phyloP scores from a whole-genome alignment of 2,329 filamentous ascomycete genomes.

The Ceratocystis papillata region DNA sequence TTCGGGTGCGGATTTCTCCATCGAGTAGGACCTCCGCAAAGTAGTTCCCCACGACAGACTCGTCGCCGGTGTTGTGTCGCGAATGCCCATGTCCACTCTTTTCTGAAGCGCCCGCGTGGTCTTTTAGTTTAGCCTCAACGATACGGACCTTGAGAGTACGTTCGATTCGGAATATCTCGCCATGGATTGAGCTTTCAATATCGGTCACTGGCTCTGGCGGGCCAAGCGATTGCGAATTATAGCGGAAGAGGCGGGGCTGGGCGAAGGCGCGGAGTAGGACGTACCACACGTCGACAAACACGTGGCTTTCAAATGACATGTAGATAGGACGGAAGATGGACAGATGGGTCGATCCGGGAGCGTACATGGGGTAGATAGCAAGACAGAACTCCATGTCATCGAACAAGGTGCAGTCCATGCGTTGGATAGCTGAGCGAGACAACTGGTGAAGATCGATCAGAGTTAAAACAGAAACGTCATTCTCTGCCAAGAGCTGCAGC shows the following conservation, averaged over 20 bases:
- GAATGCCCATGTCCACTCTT: constrained; percentile 7
- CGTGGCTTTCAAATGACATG: constrained; percentile 70
- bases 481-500: constrained; percentile 79
- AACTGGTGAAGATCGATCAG: constrained; percentile 81
- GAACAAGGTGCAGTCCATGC: constrained; percentile 78
- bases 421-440: constrained; percentile 79
- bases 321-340: constrained; percentile 81
- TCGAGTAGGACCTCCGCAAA: constrained; percentile 71
- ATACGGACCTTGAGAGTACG: constrained; percentile 49
- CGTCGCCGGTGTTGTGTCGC: constrained; percentile 32
- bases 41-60: constrained; percentile 52
- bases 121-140: constrained; percentile 52
- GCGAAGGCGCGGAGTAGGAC: constrained; percentile 84
- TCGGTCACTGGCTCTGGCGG: constrained; percentile 36
- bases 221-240: constrained; percentile 38
- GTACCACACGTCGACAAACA: constrained; percentile 97
- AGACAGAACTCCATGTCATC: constrained; percentile 81
- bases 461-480: constrained; percentile 67
- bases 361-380: constrained; percentile 89
- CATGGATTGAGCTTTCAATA: constrained; percentile 34
- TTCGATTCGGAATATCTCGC: constrained; percentile 49
- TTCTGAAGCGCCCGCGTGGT: constrained; percentile 25
- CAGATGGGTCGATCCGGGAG: constrained; percentile 58
- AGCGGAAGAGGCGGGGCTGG: constrained; percentile 76
- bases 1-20: constrained; percentile 66